Conservation (phyloP, 805 yeast species). For the Pichia kluyveri region DNA sequence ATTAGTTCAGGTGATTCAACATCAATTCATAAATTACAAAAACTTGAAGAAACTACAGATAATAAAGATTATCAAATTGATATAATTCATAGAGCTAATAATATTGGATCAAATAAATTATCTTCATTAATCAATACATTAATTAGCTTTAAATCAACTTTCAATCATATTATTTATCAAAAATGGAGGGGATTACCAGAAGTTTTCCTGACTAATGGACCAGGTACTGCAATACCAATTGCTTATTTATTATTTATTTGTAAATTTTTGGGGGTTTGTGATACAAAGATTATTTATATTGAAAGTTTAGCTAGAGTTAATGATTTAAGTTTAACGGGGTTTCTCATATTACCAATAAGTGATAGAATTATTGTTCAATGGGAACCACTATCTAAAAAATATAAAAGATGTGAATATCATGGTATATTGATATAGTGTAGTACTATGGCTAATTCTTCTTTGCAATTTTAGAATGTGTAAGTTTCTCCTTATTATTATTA, state of each 20-base stretch:
- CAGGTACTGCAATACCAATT: slow-evolving; percentile 70
- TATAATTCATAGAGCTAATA: slow-evolving; percentile 27
- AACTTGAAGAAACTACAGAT: slow-evolving; percentile 25
- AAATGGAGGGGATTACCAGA: slow-evolving; percentile 17
- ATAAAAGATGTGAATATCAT: slow-evolving; percentile 57
- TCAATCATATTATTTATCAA: slow-evolving; percentile 7
- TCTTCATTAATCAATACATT: slow-evolving; percentile 27
- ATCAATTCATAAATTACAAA: slow-evolving; percentile 32
- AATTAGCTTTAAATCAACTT: slow-evolving; percentile 21
- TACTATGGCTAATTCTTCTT: background rate
- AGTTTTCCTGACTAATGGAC: slow-evolving; percentile 54
- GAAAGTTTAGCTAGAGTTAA: slow-evolving; percentile 84
- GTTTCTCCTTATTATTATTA: background rate
- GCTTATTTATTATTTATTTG: slow-evolving; percentile 47
- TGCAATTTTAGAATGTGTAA: background rate
- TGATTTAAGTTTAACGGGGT: slow-evolving; percentile 68
- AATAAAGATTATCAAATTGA: slow-evolving; percentile 16
- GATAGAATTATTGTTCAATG: slow-evolving; percentile 88
- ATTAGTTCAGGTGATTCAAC: slow-evolving; percentile 39
- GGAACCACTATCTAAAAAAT: slow-evolving; percentile 47
- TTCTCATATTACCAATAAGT: slow-evolving; percentile 56
- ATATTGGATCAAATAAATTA: slow-evolving; percentile 29
- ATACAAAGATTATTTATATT: slow-evolving; percentile 61
- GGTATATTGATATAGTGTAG: slow-evolving; percentile 57
- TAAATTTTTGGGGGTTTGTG: slow-evolving; percentile 37